Evolutionary conservation across 176 grass and related monocot species (phyloP), one percentile per base, ranked within the genome.

Genomic region (Pontederia crassipes): DNA sequence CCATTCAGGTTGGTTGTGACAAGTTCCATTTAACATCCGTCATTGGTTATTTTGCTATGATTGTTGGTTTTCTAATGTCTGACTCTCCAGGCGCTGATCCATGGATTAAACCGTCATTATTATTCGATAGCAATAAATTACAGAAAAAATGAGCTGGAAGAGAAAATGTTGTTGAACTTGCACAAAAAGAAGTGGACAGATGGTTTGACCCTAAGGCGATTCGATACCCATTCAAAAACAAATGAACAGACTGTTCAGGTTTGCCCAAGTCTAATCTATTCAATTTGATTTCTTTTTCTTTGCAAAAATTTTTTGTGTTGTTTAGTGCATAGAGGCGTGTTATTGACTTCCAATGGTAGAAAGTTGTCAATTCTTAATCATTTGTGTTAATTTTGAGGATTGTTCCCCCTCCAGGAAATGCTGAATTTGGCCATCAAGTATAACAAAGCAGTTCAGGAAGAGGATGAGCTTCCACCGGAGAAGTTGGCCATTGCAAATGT

Each of bases 181-280:
- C 92, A 91, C 78, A 97, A 91, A 77, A 97, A 91, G 87, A 97
- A 91, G 68, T 97, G 92, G 92, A 91, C 87, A 0, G 87, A 97
- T 80, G 87, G 92, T 7, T 73, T 97, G 52, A 84, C 88, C 49
- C 62, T 95, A 59, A 75, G 78, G 61, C 69, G 62, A 26, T 95
- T 95, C 20, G 89, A 95, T 35, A 58, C 68, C 3, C 85, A 89
- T 50, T 89, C 89, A 3, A 89, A 89, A 61, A 95, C 89, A 57
- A 95, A 95, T 0, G 84, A 98, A 61, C 87, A 92, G 65, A 98
- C 85, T 58, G 84, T 98, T 60, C 87, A 98, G 81, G 93, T 92
- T 58, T 48, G 32, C 40, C 3, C 18, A 15, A 5, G 8, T 17
- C 47, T 65, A 13, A 12, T 50, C 10, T 10, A 2, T 17, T 16